Evolutionary conservation across 352 stramenopile genomes (phyloP), one percentile per base, ranked within the genome.

Genomic region (Globisporangium echinulatum): DNA sequence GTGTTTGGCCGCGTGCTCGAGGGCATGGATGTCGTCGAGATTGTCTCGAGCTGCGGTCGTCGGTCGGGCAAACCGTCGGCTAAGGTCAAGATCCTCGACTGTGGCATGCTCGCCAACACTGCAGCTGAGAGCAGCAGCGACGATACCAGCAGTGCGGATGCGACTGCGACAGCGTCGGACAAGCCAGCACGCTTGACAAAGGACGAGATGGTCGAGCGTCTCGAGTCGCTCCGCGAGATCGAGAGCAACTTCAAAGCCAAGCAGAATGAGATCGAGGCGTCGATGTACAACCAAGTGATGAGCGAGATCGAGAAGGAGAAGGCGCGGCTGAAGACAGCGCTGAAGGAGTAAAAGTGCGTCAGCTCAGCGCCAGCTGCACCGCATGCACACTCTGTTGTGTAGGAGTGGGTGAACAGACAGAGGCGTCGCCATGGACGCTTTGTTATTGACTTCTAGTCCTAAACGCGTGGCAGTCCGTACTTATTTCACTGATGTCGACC

Each of bases 1-100:
- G 97, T 99, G 0, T 98, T 99, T 75, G 96, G 96, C 38, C 75
- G 77, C 52, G 89, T 96, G 7, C 49, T 94, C 42, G 88, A 97
- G 54, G 91, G 91, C 49, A 90, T 91, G 76, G 86, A 97, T 66
- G 74, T 97, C 40, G 87, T 98, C n/a, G 94, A 98, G 60, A 88
- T 83, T 49, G 71, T 98, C 52, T 82, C 79, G 56, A 87, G 79
- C 61, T 87, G 76, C 44, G 83, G 83, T 17, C 87, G 73, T 47
- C 82, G 90, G 63, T 96, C 73, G 48, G 97, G 97, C 50, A 88
- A 79, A 44, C 95, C 96, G 5, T 86, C 69, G 14, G 72, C 79
- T 11, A 68, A 82, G 10, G 90, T 99, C 38, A 79, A 91, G 44
- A 93, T 99, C 63, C 87, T 92, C 49, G 95, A 98, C 59, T 90